These are phyloP conservation scores for Calocybe gambosa DNA, from an alignment of 1,284 basidiomycete genomes.

Conservation along the genomic window DNA sequence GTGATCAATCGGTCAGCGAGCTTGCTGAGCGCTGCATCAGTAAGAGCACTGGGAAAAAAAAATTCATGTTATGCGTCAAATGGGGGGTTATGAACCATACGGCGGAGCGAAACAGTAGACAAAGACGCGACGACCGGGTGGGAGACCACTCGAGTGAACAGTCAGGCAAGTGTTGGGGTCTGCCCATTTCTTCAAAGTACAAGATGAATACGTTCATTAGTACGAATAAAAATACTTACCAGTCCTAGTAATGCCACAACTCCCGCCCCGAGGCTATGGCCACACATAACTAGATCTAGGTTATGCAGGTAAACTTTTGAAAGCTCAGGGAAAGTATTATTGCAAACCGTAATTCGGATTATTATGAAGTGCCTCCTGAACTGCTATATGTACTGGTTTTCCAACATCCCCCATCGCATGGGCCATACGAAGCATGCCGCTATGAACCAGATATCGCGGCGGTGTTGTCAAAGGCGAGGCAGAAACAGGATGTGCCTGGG, in stretches of 20 bases:
- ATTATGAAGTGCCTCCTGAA: constrained; percentile 58
- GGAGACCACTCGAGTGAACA: constrained; percentile 64
- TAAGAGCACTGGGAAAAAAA: constrained; percentile 41
- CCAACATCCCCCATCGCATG: constrained; percentile 71
- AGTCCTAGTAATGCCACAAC: constrained; percentile 74
- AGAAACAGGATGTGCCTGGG: constrained; percentile 5
- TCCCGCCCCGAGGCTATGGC: constrained; percentile 86
- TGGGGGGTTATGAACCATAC: constrained; percentile 31
- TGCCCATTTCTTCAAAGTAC: constrained; percentile 67
- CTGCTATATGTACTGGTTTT: constrained; percentile 72
- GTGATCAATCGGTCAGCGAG: constrained; percentile 58
- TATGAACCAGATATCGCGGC: constrained; percentile 56
- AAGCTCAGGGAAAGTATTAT: not conserved
- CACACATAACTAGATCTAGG: constrained; percentile 67
- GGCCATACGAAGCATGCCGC: constrained; percentile 77
- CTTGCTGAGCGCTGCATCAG: constrained; percentile 48
- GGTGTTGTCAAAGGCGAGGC: constrained; percentile 7
- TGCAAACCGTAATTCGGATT: constrained; percentile 67
- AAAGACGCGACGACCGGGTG: constrained; percentile 58
- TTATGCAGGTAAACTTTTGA: not conserved
- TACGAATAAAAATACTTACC: constrained; percentile 31
- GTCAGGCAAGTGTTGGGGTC: constrained; percentile 72
- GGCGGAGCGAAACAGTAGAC: constrained; percentile 81
- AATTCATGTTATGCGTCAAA: not conserved
- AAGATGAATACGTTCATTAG: not conserved